Evolutionary conservation across 805 yeast genomes (phyloP), one percentile per base, ranked within the genome.

Genomic region (Saturnispora halmiae): DNA sequence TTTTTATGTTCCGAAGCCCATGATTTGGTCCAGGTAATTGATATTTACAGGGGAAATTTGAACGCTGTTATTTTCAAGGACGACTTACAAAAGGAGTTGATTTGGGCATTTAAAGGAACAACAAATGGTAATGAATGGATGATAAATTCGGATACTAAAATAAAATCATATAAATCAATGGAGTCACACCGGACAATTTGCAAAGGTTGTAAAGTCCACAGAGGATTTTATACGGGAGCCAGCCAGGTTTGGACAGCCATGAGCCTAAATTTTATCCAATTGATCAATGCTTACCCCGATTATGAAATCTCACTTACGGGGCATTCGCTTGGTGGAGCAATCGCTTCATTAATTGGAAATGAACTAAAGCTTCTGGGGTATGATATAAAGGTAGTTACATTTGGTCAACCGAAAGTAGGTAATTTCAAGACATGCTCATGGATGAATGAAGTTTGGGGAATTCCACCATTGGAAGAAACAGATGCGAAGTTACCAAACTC

Each of bases 291-390:
- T 15, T 59, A 69, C 50, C 72, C 76, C 0, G 68, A 65, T 19
- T 79, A 76, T 53, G 54, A 64, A 16, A 43, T 81, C 4, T 65
- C 72, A 2, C 66, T 79, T 2, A 63, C 77, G 1, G 94, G 94
- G 0, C 94, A 84, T 58, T 83, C 92, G 0, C 58, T 83, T 31
- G 61, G 60, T 2, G 94, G 79, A 6, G 87, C 88, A 0, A 56
- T 80, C 38, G 79, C 87, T 2, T 59, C 67, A 4, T 58, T 83
- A 26, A 69, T 74, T 7, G 90, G 82, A 0, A 64, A 76, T 18
- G 92, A 82, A 50, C 64, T 79, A 35, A 59, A 69, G 41, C 51
- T 74, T 15, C 47, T 72, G 52, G 85, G 84, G 0, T 61, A 60
- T 42, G 55, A 71, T 6, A 80, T 82, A 1, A 53, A 69, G 30